Evolutionary conservation across 2,329 filamentous ascomycete genomes (phyloP).

Genomic region (Diaporthe batatas): DNA sequence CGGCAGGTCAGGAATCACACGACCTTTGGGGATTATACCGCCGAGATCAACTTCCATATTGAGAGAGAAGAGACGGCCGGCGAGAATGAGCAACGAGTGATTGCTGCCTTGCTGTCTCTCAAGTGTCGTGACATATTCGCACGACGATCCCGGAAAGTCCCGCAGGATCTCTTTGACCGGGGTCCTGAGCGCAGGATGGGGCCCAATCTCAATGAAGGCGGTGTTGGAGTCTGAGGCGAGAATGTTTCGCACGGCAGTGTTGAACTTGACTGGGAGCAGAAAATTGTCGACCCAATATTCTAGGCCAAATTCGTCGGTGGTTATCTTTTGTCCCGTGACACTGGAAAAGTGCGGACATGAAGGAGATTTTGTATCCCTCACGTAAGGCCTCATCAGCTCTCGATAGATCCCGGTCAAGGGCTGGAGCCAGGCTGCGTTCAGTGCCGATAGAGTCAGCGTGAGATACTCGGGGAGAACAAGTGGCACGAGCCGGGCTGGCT

Average conservation of each 20-base stretch:
- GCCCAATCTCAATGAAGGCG: not conserved
- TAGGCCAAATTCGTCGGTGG: not conserved
- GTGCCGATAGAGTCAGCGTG: too few species aligned
- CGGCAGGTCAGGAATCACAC: not conserved
- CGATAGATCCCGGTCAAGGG: not conserved
- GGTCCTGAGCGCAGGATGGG: not conserved
- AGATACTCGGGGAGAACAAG: too few species aligned
- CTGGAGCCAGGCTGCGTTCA: not conserved
- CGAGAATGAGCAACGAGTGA: too few species aligned
- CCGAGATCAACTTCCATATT: not conserved
- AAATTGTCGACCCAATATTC: not conserved
- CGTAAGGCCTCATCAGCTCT: slow-evolving; percentile 1
- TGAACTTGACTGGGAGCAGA: not conserved
- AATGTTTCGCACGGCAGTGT: not conserved
- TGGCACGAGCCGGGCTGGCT: too few species aligned
- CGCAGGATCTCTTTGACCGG: not conserved
- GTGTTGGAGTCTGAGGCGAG: not conserved
- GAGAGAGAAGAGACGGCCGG: too few species aligned
- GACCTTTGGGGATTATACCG: not conserved
- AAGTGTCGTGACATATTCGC: too few species aligned
- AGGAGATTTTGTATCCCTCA: slow-evolving; percentile 38
- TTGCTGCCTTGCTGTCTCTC: not conserved
- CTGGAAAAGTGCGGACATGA: slow-evolving; percentile 2
- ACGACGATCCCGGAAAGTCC: not conserved
- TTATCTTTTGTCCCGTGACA: slow-evolving; percentile 13